Conservation (phyloP, 2,329 filamentous ascomycete genomes). For the Metarhizium guizhouense region DNA sequence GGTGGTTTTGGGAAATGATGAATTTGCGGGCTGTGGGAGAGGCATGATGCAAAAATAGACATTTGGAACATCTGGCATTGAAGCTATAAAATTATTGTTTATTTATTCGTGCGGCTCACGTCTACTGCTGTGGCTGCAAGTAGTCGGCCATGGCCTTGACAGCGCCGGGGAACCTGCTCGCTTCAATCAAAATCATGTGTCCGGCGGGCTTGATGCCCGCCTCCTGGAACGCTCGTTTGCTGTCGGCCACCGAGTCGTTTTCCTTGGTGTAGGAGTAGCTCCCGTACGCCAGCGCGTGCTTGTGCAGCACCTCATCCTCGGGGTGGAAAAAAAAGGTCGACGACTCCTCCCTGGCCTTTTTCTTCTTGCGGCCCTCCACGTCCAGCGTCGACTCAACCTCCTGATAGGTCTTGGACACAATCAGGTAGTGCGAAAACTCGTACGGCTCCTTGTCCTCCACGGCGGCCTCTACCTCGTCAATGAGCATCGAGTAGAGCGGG, state of each 20-base stretch:
- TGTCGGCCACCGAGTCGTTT: slow-evolving; percentile 75
- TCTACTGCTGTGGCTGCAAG: slow-evolving; percentile 39
- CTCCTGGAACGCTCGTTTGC: slow-evolving; percentile 91
- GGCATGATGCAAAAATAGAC: not conserved
- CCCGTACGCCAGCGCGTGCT: slow-evolving; percentile 60
- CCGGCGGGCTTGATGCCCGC: slow-evolving; percentile 78
- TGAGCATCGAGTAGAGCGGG: slow-evolving; percentile 89
- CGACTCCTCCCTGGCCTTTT: slow-evolving; percentile 52
- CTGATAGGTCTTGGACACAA: slow-evolving; percentile 85
- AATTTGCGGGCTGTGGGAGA: not conserved
- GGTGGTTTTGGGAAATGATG: not conserved
- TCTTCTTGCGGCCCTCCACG: slow-evolving; percentile 49
- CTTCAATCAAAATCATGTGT: slow-evolving; percentile 81
- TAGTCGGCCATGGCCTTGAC: slow-evolving; percentile 71
- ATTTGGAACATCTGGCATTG: not conserved
- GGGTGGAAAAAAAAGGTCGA: slow-evolving; percentile 87
- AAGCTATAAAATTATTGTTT: not conserved
- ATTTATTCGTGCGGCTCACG: not conserved
- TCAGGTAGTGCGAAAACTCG: slow-evolving; percentile 84
- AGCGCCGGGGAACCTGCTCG: slow-evolving; percentile 62
- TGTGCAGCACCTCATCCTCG: slow-evolving; percentile 84
- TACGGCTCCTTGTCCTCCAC: slow-evolving; percentile 88
- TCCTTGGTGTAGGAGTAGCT: slow-evolving; percentile 73
- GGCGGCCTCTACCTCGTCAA: slow-evolving; percentile 83
- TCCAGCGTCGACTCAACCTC: slow-evolving; percentile 80